These are phyloP conservation scores for Naganishia vishniacii DNA, from an alignment of 768 basidiomycete species.

Conservation along the genomic window DNA sequence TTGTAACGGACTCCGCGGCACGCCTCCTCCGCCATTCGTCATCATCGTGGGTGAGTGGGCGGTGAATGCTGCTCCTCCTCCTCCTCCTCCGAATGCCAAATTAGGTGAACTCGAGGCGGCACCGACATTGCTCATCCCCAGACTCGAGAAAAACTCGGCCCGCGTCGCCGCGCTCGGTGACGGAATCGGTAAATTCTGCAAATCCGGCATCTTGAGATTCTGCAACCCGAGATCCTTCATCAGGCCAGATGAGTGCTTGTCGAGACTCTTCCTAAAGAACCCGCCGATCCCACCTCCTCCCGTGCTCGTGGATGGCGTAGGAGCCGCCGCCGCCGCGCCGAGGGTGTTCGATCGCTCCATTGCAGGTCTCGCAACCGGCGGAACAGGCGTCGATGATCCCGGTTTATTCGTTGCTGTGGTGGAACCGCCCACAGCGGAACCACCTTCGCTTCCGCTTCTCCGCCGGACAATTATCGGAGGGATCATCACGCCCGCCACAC, in stretches of 20 bases:
- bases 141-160: constrained; percentile 10
- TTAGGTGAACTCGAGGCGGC: constrained; percentile 16
- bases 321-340: background rate
- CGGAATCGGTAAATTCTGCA: constrained; percentile 54
- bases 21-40: no score
- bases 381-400: constrained; percentile 10
- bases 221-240: constrained; percentile 24
- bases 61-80: constrained; percentile 5
- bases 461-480: constrained; percentile 15
- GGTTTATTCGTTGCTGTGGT: background rate
- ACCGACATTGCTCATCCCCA: constrained; percentile 10
- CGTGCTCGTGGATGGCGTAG: constrained; percentile 9
- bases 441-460: constrained; percentile 17
- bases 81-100: constrained; percentile 9
- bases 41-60: background rate
- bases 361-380: constrained; percentile 11
- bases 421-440: background rate
- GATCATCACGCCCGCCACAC: constrained; percentile 15
- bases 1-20: constrained; percentile 1
- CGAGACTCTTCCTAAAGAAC: constrained; percentile 27
- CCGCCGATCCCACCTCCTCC: constrained; percentile 21
- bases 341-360: constrained; percentile 23
- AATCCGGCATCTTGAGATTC: constrained; percentile 21
- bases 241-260: constrained; percentile 19
- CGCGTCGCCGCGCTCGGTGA: constrained; percentile 28